Base-by-base conservation (phyloP, 352 stramenopile species). In the Pythium aquatile region DNA sequence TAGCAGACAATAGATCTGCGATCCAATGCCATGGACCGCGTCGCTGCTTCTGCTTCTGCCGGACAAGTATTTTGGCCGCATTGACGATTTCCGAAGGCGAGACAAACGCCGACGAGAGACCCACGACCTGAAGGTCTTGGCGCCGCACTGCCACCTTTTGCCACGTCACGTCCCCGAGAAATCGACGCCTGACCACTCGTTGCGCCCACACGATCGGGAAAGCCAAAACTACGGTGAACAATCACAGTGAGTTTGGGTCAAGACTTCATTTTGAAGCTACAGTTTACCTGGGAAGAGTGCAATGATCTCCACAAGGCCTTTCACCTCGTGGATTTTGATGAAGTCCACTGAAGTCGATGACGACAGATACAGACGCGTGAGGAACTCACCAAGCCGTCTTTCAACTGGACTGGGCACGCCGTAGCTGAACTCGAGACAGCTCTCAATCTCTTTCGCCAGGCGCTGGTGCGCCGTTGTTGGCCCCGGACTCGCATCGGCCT, bases 151-250 rank as follows among this genome's bases (percentile, higher is more conserved):
- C 51, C 20, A 91, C 53, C 11, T 61, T 66, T 14, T 66, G 35
- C 79, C 81, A 91, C 26, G 79, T 87, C 39, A 62, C 77, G 11
- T 73, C 47, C 1, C 79, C 79, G 9, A 91, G 60, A 37, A 86
- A 71, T 16, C 79, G 78, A 33, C 61, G 59, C 58, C 69, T 68
- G 10, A 91, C 71, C 8, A 91, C 78, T 13, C 67, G 76, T 30
- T 85, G 81, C 8, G 62, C 33, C 81, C 81, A 91, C 17, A 87
- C 64, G 30, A 75, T 84, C n/a, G 81, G 79, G 48, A 87, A 88
- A 1, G 89, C 47, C 14, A 91, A 63, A 44, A 85, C 81, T 90
- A 35, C 20, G 32, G 8, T 35, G 32, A 9, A 35, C 32, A 9
- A 35, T 9, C 32, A 28, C 16, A 29, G 42, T 28, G 20, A 49